A percentile compares a stretch with the other conserved stretches of the same genome.
Evolutionary conservation across 495 filamentous ascomycete genomes (phyloP).

Genomic region (Xylaria venustula): DNA sequence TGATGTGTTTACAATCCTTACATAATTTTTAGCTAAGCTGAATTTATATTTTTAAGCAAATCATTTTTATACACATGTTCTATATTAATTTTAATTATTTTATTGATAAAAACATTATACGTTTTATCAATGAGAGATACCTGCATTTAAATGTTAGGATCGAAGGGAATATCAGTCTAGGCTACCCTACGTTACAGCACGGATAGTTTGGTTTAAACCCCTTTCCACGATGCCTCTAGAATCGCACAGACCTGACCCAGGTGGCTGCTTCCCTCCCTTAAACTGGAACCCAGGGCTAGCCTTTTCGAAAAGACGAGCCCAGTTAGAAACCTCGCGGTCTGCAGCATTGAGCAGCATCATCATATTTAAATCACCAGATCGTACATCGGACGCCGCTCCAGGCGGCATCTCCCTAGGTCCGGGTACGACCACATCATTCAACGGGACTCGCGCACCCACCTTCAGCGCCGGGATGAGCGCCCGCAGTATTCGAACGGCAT

Average conservation of each 20-base stretch:
- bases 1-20: no score
- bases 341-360: constrained; percentile 48
- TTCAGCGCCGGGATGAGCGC: constrained; percentile 44
- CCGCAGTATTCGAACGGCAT: constrained; percentile 39
- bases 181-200: not conserved
- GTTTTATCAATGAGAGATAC: no score
- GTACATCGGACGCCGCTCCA: not conserved
- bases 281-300: constrained; percentile 41
- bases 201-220: not conserved
- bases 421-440: constrained; percentile 38
- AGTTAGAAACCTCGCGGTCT: constrained; percentile 49
- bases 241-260: constrained; percentile 15
- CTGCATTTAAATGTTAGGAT: no score
- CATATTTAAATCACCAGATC: constrained; percentile 48
- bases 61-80: no score
- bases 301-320: constrained; percentile 41
- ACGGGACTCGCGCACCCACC: constrained; percentile 33
- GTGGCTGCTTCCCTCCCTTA: constrained; percentile 22
- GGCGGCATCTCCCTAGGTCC: constrained; percentile 22
- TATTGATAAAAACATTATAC: no score
- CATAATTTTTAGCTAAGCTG: no score
- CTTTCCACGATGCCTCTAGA: constrained; percentile 15
- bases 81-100: no score
- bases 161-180: not conserved
- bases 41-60: no score